Percentiles rank a stretch among this genome's conserved stretches.
Evolutionary conservation across 768 basidiomycete species (phyloP).

Genomic region (Tricholomella constricta): DNA sequence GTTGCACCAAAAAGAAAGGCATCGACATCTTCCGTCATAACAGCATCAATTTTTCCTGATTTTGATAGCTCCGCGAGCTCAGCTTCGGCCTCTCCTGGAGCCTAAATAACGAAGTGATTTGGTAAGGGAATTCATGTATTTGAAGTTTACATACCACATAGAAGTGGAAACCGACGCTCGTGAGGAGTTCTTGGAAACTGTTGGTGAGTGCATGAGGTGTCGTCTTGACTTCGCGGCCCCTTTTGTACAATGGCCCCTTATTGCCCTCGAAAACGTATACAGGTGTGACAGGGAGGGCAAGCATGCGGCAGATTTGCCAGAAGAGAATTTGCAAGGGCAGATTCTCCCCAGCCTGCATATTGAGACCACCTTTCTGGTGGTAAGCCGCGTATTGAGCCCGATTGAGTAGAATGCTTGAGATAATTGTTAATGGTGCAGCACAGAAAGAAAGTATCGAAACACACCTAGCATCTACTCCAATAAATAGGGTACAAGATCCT

Average conservation of each 20-base stretch:
- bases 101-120: conserved; percentile 23
- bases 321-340: neutral
- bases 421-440: neutral
- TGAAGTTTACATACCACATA: neutral
- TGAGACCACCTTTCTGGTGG: neutral
- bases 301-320: neutral
- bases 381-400: neutral
- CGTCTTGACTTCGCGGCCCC: neutral
- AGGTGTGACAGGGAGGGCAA: neutral
- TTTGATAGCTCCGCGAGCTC: conserved; percentile 46
- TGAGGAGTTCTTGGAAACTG: neutral
- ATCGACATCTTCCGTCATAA: conserved; percentile 52
- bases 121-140: neutral
- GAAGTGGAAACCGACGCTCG: neutral
- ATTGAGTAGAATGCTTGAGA: neutral
- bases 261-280: neutral
- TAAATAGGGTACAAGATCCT: neutral
- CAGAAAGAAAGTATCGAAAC: neutral
- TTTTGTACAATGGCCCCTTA: neutral
- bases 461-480: neutral
- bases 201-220: neutral
- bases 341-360: too few relatives aligned
- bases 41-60: conserved; percentile 41
- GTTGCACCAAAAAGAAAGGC: too few relatives aligned
- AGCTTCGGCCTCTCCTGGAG: conserved; percentile 51